Evolutionary conservation across 2,329 filamentous ascomycete genomes (phyloP).

Genomic region (Coniochaeta sp.): DNA sequence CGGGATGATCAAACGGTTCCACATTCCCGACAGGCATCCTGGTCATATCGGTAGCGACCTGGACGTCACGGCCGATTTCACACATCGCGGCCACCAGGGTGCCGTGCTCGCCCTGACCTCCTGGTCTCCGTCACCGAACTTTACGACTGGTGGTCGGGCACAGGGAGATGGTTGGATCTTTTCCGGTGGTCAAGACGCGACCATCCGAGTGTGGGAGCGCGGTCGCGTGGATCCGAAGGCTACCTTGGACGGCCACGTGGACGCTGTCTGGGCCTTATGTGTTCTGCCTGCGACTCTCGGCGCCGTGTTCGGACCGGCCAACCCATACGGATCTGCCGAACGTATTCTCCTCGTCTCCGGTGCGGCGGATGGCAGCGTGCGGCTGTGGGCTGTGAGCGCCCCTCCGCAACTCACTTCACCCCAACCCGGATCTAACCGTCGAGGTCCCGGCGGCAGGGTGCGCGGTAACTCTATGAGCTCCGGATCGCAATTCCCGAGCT

Average conservation of each 20-base stretch:
- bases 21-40: constrained; percentile 74
- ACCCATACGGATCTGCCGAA: constrained; percentile 71
- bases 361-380: constrained; percentile 81
- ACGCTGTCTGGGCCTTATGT: constrained; percentile 93
- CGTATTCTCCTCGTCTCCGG: constrained; percentile 87
- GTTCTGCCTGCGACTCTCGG: constrained; percentile 80
- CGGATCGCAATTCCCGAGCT: constrained; percentile 83
- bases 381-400: constrained; percentile 89
- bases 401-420: constrained; percentile 81
- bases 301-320: constrained; percentile 69
- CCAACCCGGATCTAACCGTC: constrained; percentile 53
- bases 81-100: constrained; percentile 88
- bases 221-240: constrained; percentile 92
- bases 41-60: constrained; percentile 55
- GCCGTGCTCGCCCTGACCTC: constrained; percentile 81
- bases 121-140: constrained; percentile 80
- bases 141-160: constrained; percentile 79
- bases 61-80: constrained; percentile 90
- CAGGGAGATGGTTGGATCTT: constrained; percentile 97
- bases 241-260: constrained; percentile 86
- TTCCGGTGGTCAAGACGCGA: constrained; percentile 90
- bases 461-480: constrained; percentile 91
- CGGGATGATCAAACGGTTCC: constrained; percentile 93
- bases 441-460: constrained; percentile 60
- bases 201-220: constrained; percentile 90